A percentile compares a stretch with the other conserved stretches of the same genome.
phyloP scores from a whole-genome alignment of 139 green algal genomes.

The Dunaliella primolecta region DNA sequence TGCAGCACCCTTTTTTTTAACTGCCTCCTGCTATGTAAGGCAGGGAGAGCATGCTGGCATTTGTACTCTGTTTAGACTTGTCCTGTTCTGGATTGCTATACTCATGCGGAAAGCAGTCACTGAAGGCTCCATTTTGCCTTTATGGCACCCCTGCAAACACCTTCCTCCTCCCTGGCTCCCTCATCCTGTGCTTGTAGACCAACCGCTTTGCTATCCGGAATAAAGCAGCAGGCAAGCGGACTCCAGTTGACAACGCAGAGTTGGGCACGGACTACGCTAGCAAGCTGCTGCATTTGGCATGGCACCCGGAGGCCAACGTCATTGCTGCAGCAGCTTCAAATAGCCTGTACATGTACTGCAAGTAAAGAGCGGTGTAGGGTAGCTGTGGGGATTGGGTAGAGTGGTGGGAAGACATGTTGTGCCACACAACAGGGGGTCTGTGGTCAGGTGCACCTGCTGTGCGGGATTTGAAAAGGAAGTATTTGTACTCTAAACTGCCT shows the following conservation, averaged over 20 bases:
- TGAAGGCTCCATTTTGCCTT: too few relatives aligned
- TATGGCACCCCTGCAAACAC: too few relatives aligned
- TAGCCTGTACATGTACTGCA: slow-evolving; percentile 88
- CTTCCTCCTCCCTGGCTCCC: too few relatives aligned
- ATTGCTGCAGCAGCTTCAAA: slow-evolving; percentile 90
- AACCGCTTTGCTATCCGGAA: slow-evolving; percentile 40
- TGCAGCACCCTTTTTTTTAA: too few relatives aligned
- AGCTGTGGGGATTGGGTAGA: neutral
- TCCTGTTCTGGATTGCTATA: too few relatives aligned
- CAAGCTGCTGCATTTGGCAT: slow-evolving; percentile 96
- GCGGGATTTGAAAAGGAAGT: neutral
- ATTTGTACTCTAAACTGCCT: too few relatives aligned
- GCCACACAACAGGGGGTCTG: too few relatives aligned
- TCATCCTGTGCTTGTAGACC: slow-evolving; percentile 1
- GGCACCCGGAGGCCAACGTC: slow-evolving; percentile 89
- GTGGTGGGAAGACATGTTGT: neutral
- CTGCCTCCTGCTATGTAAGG: too few relatives aligned
- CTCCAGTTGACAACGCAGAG: slow-evolving; percentile 29
- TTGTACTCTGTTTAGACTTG: too few relatives aligned
- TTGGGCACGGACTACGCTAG: slow-evolving; percentile 67
- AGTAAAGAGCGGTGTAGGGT: slow-evolving; percentile 3
- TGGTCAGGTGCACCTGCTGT: neutral
- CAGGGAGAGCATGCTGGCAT: too few relatives aligned
- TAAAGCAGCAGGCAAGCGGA: slow-evolving; percentile 33
- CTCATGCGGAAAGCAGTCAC: too few relatives aligned